These are phyloP conservation scores for Mucor plumbeus DNA, from an alignment of 371 early-diverging fungal genomes.

Conservation along the genomic window DNA sequence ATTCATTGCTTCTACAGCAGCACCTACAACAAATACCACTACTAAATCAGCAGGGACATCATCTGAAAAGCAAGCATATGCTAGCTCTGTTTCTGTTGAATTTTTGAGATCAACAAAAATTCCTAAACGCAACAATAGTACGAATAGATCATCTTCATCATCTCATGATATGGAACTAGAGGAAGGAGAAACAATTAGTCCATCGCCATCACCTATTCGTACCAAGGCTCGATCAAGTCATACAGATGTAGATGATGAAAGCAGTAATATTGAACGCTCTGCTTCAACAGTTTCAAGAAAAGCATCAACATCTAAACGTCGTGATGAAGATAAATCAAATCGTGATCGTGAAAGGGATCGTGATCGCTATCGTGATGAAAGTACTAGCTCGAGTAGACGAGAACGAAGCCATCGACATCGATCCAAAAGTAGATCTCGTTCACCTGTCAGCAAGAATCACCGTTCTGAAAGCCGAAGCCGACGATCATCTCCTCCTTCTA, in stretches of 20 bases:
- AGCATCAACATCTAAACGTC: neutral
- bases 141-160: neutral
- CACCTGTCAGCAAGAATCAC: neutral
- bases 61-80: constrained; percentile 13
- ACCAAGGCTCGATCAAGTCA: neutral
- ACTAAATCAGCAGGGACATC: neutral
- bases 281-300: neutral
- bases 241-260: neutral
- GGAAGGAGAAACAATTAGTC: constrained; percentile 34
- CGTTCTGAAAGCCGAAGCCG: neutral
- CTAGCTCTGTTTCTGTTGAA: constrained; percentile 14
- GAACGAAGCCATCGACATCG: neutral
- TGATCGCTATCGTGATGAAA: neutral
- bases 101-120: constrained; percentile 5
- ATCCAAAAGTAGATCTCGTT: constrained; percentile 6
- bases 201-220: constrained; percentile 29
- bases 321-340: constrained; percentile 11
- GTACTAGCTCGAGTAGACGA: neutral
- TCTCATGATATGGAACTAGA: constrained; percentile 26
- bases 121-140: constrained; percentile 2
- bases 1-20: too few species aligned
- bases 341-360: neutral
- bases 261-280: neutral
- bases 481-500: neutral
- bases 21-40: neutral